These are phyloP conservation scores for Ogataea hybrid DNA, from an alignment of 1,139 yeast genomes.

Conservation along the genomic window DNA sequence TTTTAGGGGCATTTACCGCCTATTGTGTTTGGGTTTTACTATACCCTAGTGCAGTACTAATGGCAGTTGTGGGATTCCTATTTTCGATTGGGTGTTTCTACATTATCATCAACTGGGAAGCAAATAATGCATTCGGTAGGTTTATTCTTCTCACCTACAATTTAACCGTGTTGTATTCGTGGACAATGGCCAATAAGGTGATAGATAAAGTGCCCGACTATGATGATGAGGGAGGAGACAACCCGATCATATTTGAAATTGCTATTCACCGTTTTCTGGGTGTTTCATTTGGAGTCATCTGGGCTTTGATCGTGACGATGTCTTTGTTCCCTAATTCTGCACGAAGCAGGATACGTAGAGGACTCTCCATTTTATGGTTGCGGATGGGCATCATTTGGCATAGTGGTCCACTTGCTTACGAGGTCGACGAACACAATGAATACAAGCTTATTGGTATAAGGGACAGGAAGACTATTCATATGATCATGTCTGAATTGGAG, in stretches of 20 bases:
- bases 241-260: constrained; percentile 69
- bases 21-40: constrained; percentile 55
- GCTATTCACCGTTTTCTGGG: constrained; percentile 77
- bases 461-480: constrained; percentile 52
- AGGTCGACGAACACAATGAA: constrained; percentile 28
- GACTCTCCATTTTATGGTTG: constrained; percentile 70
- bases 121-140: constrained; percentile 64
- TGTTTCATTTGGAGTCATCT: constrained; percentile 68
- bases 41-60: constrained; percentile 53
- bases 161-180: constrained; percentile 74
- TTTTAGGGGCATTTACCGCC: constrained; percentile 66
- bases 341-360: constrained; percentile 60
- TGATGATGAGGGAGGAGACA: constrained; percentile 68
- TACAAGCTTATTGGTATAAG: constrained; percentile 47
- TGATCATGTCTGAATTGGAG: constrained; percentile 61
- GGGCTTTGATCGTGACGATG: constrained; percentile 71
- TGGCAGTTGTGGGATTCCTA: constrained; percentile 58
- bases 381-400: constrained; percentile 84
- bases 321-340: constrained; percentile 76
- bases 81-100: constrained; percentile 65
- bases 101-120: constrained; percentile 65
- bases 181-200: constrained; percentile 60
- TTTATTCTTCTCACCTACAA: constrained; percentile 76
- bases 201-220: constrained; percentile 40
- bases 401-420: constrained; percentile 46